A percentile compares a stretch with the other conserved stretches of the same genome.
These are phyloP conservation scores for Talaromyces ruber DNA, from an alignment of 495 filamentous ascomycete species.

Conservation along the genomic window DNA sequence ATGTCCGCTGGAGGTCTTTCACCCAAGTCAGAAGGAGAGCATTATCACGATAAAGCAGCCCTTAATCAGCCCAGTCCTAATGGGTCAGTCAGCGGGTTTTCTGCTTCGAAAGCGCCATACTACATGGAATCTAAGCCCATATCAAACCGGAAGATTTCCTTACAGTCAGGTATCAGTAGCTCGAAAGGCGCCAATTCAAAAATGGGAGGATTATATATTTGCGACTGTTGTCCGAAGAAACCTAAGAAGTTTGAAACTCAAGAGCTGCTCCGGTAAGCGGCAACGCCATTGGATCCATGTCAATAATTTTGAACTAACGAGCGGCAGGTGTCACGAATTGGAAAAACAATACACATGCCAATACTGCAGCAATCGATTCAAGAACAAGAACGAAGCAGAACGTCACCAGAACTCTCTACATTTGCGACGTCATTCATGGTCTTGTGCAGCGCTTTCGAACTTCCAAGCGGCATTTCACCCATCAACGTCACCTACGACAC, in stretches of 20 bases:
- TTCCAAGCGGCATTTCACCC: conserved; percentile 81
- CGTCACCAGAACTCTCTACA: conserved; percentile 96
- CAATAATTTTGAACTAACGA: not conserved
- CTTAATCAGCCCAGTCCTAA: conserved; percentile 52
- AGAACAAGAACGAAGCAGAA: conserved; percentile 99
- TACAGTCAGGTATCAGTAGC: conserved; percentile 20
- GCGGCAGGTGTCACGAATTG: conserved; percentile 64
- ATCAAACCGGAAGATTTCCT: conserved; percentile 34
- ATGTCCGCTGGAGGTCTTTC: conserved; percentile 68
- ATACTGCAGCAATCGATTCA: conserved; percentile 92
- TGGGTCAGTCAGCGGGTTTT: conserved; percentile 7
- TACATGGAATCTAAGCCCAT: conserved; percentile 11
- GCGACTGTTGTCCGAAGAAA: conserved; percentile 97
- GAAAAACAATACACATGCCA: conserved; percentile 95
- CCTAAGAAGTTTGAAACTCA: conserved; percentile 91
- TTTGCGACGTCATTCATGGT: conserved; percentile 94
- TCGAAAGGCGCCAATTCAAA: conserved; percentile 24
- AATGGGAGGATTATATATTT: conserved; percentile 57
- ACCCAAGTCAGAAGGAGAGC: conserved; percentile 48
- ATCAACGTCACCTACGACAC: conserved; percentile 37
- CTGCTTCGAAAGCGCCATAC: not conserved
- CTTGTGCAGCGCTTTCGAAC: conserved; percentile 74
- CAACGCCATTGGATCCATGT: not conserved
- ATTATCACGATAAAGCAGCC: conserved; percentile 31
- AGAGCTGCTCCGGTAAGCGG: conserved; percentile 75